Evolutionary conservation across 306 rosid genomes (phyloP).

Genomic region (Cucurbita argyrosperma): DNA sequence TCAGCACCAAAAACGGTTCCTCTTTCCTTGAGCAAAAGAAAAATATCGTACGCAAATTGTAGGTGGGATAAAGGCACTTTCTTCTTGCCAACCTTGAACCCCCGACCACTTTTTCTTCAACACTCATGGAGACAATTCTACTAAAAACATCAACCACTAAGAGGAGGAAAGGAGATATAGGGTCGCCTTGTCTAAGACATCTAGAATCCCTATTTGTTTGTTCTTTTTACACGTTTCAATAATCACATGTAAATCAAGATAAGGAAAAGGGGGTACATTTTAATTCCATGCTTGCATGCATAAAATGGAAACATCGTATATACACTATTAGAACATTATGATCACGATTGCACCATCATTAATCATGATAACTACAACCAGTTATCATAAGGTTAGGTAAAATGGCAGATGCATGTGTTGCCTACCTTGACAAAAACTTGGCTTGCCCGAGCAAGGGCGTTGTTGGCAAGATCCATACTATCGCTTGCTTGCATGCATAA

Average conservation of each 20-base stretch:
- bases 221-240: too few species aligned
- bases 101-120: too few species aligned
- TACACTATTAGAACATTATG: background rate
- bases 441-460: conserved; percentile 88
- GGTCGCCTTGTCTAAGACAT: too few species aligned
- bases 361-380: background rate
- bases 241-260: background rate
- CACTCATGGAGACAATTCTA: too few species aligned
- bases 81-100: too few species aligned
- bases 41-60: too few species aligned
- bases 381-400: background rate
- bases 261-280: background rate
- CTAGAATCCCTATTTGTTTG: too few species aligned
- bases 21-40: too few species aligned
- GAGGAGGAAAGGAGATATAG: too few species aligned
- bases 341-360: background rate
- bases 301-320: background rate
- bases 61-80: too few species aligned
- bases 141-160: too few species aligned
- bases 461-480: conserved; percentile 80
- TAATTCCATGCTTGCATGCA: background rate
- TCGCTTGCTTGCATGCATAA: conserved; percentile 62
- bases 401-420: background rate
- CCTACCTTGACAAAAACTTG: conserved; percentile 95
- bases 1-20: too few species aligned